Percentiles rank a stretch among this genome's conserved stretches.
phyloP scores from a whole-genome alignment of 2,329 filamentous ascomycete species.

The Mollisiaceae sp. region DNA sequence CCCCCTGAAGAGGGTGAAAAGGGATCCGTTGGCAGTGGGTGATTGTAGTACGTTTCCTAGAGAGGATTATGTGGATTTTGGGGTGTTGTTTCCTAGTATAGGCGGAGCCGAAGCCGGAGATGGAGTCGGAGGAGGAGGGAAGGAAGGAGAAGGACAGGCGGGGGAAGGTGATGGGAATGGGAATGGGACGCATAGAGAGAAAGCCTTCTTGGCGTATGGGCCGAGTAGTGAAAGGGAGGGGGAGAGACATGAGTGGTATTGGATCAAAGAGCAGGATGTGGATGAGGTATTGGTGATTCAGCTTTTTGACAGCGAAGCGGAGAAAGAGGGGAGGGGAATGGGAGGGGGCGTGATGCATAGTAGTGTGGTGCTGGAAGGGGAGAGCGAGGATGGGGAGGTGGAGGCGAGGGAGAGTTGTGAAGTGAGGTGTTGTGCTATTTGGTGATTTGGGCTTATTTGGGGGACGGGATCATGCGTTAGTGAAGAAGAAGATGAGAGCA shows the following conservation, averaged over 20 bases:
- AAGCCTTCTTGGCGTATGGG: constrained; percentile 21
- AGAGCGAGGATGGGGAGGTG: background rate
- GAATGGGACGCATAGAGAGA: constrained; percentile 16
- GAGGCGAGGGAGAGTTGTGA: constrained; percentile 25
- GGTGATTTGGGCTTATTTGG: constrained; percentile 20
- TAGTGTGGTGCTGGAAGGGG: constrained; percentile 20
- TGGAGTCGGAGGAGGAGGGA: constrained; percentile 11
- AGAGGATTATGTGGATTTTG: constrained; percentile 27
- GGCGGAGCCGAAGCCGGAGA: too few species aligned
- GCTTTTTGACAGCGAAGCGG: constrained; percentile 33
- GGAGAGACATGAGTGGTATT: constrained; percentile 33
- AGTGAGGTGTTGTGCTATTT: constrained; percentile 21
- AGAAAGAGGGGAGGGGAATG: constrained; percentile 17
- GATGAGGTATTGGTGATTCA: constrained; percentile 33
- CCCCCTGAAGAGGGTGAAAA: constrained; percentile 31
- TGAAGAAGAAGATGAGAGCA: too few species aligned
- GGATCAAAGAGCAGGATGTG: constrained; percentile 24
- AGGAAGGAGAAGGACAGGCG: too few species aligned
- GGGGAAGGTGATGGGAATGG: too few species aligned
- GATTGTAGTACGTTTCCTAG: constrained; percentile 21
- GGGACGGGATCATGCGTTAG: too few species aligned
- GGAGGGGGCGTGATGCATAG: constrained; percentile 26
- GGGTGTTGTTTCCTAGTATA: constrained; percentile 17
- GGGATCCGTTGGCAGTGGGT: constrained; percentile 33
- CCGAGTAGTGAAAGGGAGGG: background rate